Percentiles rank a stretch among this genome's conserved stretches.
Evolutionary conservation across 441 rosid genomes (phyloP).

Genomic region (Syzygium syzygioides): DNA sequence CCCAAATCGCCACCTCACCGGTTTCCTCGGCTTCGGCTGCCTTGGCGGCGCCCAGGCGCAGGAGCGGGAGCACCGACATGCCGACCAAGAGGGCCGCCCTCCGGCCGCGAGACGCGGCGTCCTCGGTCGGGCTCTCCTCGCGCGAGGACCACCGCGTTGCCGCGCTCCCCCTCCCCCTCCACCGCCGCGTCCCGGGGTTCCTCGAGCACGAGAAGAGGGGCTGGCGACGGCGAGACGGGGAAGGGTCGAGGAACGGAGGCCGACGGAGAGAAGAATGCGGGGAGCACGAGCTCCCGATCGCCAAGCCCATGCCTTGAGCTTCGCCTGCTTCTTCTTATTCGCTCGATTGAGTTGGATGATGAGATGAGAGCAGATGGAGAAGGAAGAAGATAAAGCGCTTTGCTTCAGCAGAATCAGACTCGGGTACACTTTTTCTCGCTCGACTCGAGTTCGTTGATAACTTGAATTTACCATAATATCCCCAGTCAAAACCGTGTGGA

Average conservation of each 20-base stretch:
- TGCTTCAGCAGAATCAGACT: not conserved
- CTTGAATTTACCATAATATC: not conserved
- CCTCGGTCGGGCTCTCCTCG: constrained; percentile 30
- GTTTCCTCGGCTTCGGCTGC: constrained; percentile 36
- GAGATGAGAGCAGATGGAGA: not conserved
- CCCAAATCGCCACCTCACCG: constrained; percentile 23
- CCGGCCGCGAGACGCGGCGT: constrained; percentile 29
- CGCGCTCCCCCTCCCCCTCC: constrained; percentile 5
- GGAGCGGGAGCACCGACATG: constrained; percentile 68
- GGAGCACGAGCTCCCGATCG: constrained; percentile 42
- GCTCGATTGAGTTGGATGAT: not conserved
- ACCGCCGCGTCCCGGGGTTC: constrained; percentile 28
- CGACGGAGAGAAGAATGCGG: constrained; percentile 18
- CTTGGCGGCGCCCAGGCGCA: constrained; percentile 46
- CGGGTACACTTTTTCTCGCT: not conserved
- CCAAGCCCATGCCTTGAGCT: constrained; percentile 28
- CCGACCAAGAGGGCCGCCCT: constrained; percentile 67
- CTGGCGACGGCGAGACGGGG: constrained; percentile 18
- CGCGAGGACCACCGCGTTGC: constrained; percentile 26
- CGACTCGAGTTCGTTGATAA: not conserved
- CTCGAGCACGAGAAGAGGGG: constrained; percentile 22
- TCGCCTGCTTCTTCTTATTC: not conserved
- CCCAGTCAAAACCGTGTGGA: not conserved
- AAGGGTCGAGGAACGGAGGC: constrained; percentile 17
- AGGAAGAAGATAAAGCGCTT: not conserved